phyloP scores from a whole-genome alignment of 257 asterid genomes.

The Scutellaria minor region DNA sequence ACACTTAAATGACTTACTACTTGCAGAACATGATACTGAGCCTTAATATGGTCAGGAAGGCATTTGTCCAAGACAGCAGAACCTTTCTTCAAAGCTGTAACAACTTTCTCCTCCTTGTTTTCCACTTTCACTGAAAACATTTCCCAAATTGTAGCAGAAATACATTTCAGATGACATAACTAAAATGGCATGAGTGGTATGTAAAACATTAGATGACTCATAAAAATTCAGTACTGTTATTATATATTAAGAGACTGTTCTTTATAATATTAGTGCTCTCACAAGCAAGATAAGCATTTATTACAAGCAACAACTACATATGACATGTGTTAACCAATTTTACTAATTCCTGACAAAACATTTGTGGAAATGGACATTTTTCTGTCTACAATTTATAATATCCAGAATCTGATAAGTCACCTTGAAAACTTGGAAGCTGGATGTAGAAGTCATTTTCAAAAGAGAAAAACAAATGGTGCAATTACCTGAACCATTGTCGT shows the following conservation, averaged over 20 bases:
- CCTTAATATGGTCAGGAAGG: slow-evolving; percentile 75
- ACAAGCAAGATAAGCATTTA: neutral
- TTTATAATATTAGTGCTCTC: neutral
- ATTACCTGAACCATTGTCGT: slow-evolving; percentile 46
- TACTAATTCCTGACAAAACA: slow-evolving; percentile 15
- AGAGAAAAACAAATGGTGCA: neutral
- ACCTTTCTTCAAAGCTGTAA: slow-evolving; percentile 78
- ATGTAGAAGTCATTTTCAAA: neutral
- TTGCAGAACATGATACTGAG: slow-evolving; percentile 83
- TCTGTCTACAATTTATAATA: neutral
- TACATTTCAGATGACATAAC: slow-evolving; percentile 27
- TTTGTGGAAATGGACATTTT: neutral
- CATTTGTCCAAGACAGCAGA: slow-evolving; percentile 79
- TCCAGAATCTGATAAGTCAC: neutral
- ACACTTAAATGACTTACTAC: slow-evolving; percentile 46
- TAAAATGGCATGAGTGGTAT: slow-evolving; percentile 11
- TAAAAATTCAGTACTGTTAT: neutral
- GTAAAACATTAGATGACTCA: neutral
- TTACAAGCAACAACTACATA: slow-evolving; percentile 1
- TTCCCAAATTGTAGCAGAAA: slow-evolving; percentile 32
- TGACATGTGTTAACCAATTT: neutral
- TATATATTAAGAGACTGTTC: neutral
- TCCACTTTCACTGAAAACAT: slow-evolving; percentile 35
- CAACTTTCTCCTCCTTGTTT: slow-evolving; percentile 51
- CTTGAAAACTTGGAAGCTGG: neutral